Base-by-base conservation (phyloP, 768 basidiomycete species). In the Chalciporus chontae region DNA sequence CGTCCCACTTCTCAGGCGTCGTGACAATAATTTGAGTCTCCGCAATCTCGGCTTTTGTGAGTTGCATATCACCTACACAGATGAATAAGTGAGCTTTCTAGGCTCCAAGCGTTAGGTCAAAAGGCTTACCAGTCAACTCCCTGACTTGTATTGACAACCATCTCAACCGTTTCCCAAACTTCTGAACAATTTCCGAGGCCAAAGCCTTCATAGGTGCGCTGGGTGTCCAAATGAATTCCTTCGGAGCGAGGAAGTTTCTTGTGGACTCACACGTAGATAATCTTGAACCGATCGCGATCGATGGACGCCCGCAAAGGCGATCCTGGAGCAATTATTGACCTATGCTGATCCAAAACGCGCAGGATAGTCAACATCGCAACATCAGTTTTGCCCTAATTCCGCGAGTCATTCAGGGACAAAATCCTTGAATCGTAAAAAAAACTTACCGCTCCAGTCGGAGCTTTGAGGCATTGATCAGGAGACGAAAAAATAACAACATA, bases 1-100 rank as follows among this genome's bases (percentile, higher is more conserved):
- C 96, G 58, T 98, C 96, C 96, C 96, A 99, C 68, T 99, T 99
- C 67, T 99, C 96, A 0, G 96, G 96, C 1, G 96, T 99, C 2
- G 96, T 99, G 7, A 99, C 94, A 51, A 99, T 98, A 40, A 99
- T 86, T 63, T 97, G 95, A 9, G 96, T 98, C 67, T 88, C 84
- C 1, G 88, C 87, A 52, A 99, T 94, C 70, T 98, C 95, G 32
- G 83, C 78, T 67, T 89, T 87, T 14, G 96, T 92, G 66, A 99
- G 70, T 67, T 98, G 96, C 94, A 98, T 98, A 62, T 99, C 96
- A 69, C 95, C 75, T 72, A 26, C 34, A 40, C 39, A 43, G 18
- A 29, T 26, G 8, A 5, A 47, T 38, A 11, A 36, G 19, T 40
- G 21, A 29, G 19, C 29, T 43, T n/a, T 24, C 17, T 19, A 32